phyloP scores from a whole-genome alignment of 2,329 filamentous ascomycete genomes.

The Fusarium citri region DNA sequence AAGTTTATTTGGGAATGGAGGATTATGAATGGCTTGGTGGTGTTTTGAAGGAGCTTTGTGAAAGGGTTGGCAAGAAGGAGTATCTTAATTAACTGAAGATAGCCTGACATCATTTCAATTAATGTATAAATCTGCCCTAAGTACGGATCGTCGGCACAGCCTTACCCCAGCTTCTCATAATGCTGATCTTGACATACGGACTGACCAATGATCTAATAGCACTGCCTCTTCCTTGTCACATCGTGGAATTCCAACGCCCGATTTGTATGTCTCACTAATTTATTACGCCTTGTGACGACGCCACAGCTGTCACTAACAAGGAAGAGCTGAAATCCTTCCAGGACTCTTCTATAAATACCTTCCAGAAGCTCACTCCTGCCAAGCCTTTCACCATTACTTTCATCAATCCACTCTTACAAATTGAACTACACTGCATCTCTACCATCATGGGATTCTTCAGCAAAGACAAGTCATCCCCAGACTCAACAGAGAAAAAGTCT shows the following conservation, averaged over 20 bases:
- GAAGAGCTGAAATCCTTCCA: neutral
- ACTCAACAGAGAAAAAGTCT: conserved; percentile 16
- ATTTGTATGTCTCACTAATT: conserved; percentile 2
- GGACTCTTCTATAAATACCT: conserved; percentile 19
- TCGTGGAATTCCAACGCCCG: neutral
- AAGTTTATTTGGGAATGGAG: conserved; percentile 82
- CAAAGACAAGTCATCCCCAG: conserved; percentile 19
- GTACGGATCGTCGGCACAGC: neutral
- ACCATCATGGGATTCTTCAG: neutral
- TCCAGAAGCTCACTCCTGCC: neutral
- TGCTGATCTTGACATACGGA: neutral
- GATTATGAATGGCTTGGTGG: conserved; percentile 80
- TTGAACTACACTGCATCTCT: neutral
- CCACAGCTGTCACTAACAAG: neutral
- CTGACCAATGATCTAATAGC: neutral
- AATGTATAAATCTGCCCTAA: neutral
- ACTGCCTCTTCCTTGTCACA: neutral
- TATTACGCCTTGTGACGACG: conserved; percentile 12
- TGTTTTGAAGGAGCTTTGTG: conserved; percentile 64
- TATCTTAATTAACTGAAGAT: conserved; percentile 38
- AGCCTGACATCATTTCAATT: neutral
- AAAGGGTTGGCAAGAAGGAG: conserved; percentile 54
- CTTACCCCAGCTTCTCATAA: neutral
- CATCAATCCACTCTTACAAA: neutral
- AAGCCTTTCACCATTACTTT: neutral